Evolutionary conservation across 495 filamentous ascomycete genomes (phyloP).

Genomic region (Hyaloscypha finlandica): DNA sequence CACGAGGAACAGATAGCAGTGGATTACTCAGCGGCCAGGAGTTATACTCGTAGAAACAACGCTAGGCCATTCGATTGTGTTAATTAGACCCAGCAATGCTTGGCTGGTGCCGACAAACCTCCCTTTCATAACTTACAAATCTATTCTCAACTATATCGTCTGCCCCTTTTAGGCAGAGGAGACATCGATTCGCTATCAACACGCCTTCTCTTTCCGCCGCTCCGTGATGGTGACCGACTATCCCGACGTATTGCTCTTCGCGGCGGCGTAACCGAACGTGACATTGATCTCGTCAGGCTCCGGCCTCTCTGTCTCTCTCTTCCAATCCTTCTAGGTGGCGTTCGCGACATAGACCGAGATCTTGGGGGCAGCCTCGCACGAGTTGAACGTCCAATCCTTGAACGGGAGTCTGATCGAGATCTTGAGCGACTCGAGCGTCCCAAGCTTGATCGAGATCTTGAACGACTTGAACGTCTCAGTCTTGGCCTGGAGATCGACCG

Average conservation of each 20-base stretch:
- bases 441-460: not conserved
- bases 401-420: slow-evolving; percentile 13
- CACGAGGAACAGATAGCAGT: not conserved
- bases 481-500: slow-evolving; percentile 18
- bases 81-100: not conserved
- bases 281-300: slow-evolving; percentile 39
- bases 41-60: not conserved
- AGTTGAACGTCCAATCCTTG: slow-evolving; percentile 7
- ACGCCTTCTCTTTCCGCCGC: slow-evolving; percentile 29
- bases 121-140: not conserved
- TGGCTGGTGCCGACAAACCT: slow-evolving; percentile 12
- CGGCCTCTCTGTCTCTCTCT: slow-evolving; percentile 26
- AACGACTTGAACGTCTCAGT: not conserved
- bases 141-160: slow-evolving; percentile 27
- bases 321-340: slow-evolving; percentile 31
- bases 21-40: not conserved
- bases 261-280: slow-evolving; percentile 27
- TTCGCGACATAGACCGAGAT: slow-evolving; percentile 37
- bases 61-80: not conserved
- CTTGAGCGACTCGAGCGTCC: not conserved
- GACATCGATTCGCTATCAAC: slow-evolving; percentile 32
- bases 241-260: slow-evolving; percentile 13
- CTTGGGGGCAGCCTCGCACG: slow-evolving; percentile 35
- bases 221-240: slow-evolving; percentile 26
- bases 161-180: slow-evolving; percentile 31